Conservation (phyloP, 2,329 filamentous ascomycete genomes). For the Escovopsis sp. region DNA sequence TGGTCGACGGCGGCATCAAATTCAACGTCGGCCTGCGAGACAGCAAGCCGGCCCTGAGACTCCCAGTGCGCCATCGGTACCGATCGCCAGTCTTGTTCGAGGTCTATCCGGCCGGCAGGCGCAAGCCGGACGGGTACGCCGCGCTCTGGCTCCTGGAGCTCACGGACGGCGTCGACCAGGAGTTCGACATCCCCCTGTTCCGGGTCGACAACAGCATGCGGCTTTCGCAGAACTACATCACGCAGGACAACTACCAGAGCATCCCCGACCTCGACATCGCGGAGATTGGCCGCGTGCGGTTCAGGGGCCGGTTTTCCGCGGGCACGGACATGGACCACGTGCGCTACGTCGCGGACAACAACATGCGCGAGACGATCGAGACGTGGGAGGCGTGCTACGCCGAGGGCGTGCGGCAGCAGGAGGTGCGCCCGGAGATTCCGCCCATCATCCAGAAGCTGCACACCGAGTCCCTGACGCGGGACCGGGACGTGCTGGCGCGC, state of each 20-base stretch:
- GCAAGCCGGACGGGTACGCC: slow-evolving; percentile 59
- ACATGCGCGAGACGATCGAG: slow-evolving; percentile 84
- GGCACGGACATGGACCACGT: slow-evolving; percentile 81
- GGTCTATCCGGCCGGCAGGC: slow-evolving; percentile 56
- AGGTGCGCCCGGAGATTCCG: slow-evolving; percentile 61
- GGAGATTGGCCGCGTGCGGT: slow-evolving; percentile 68
- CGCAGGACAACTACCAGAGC: slow-evolving; percentile 54
- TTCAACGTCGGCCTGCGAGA: slow-evolving; percentile 34
- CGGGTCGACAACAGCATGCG: slow-evolving; percentile 60
- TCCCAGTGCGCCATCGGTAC: slow-evolving; percentile 85
- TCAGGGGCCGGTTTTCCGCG: slow-evolving; percentile 71
- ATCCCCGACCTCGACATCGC: slow-evolving; percentile 64
- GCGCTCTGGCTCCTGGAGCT: slow-evolving; percentile 78
- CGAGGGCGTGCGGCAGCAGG: slow-evolving; percentile 64
- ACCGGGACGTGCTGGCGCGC: slow-evolving; percentile 65
- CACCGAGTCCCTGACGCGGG: slow-evolving; percentile 63
- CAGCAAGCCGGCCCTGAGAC: slow-evolving; percentile 37
- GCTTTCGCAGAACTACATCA: slow-evolving; percentile 85
- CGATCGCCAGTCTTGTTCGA: slow-evolving; percentile 83
- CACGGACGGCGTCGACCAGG: slow-evolving; percentile 60
- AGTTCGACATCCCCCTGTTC: slow-evolving; percentile 86
- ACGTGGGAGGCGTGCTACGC: slow-evolving; percentile 85
- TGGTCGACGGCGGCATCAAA: slow-evolving; percentile 37
- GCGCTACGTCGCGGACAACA: slow-evolving; percentile 70
- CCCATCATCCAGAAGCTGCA: slow-evolving; percentile 61